Evolutionary conservation across 345 rosid species (phyloP), one percentile per base, ranked within the genome.

Genomic region (Bruguiera sexangula): DNA sequence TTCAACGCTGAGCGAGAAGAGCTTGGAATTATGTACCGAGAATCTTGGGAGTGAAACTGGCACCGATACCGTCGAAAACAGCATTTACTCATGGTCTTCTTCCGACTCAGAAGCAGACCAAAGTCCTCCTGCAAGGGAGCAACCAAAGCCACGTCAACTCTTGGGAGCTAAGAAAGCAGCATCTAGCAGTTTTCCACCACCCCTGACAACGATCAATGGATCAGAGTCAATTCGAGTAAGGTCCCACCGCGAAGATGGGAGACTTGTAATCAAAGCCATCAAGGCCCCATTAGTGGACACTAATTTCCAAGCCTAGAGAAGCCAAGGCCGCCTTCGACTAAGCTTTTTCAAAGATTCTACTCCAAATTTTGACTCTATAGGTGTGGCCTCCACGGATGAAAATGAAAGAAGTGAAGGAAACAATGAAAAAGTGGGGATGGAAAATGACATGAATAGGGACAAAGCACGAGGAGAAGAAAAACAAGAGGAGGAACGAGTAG

Each of bases 1-100:
- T 8, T 84, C 85, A 18, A 63, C 70, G n/a, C 86, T 93, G 1
- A 87, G 93, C 39, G 85, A 85, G 39, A 86, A 81, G 79, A 91
- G 98, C 85, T 36, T 93, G 75, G 88, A 86, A 78, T 65, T 93
- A 48, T 93, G 97, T 69, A 93, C 98, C 5, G 97, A 93, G 71
- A 87, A 79, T 65, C 81, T 93, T 5, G 97, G 98, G 4, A 86
- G 82, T 59, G 98, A 93, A 79, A 88, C 91, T 0, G 97, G 98
- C 10, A 85, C 83, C 63, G 89, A 87, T 60, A 73, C 75, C 30
- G 57, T 66, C 8, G 81, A 79, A 11, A 78, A 71, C 43, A 70
- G 67, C 70, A 63, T 76, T 43, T 76, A 83, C 77, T 70, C 77
- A 31, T 52, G 71, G 58, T 60, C 72, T 19, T 68, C 86, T 4